These are phyloP conservation scores for Fistulifera solaris DNA, from an alignment of 108 stramenopile genomes.

Conservation along the genomic window DNA sequence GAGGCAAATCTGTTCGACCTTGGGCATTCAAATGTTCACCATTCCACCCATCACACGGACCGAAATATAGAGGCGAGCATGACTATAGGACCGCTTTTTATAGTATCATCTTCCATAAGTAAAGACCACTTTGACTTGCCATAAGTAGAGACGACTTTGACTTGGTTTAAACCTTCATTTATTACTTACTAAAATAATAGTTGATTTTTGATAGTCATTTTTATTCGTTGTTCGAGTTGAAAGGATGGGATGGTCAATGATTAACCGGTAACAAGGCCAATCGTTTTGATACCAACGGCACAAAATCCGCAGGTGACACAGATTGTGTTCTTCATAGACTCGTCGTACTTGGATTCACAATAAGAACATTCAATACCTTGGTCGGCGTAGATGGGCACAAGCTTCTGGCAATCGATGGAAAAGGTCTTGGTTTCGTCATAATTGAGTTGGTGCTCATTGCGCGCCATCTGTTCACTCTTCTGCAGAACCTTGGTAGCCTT, in stretches of 20 bases:
- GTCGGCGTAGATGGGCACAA: conserved; percentile 88
- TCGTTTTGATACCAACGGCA: conserved; percentile 85
- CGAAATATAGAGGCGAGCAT: too few relatives aligned
- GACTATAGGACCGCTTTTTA: too few relatives aligned
- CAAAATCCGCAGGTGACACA: conserved; percentile 86
- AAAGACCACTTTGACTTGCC: too few relatives aligned
- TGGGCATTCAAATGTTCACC: too few relatives aligned
- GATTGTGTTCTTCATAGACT: conserved; percentile 49
- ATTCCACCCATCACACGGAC: too few relatives aligned
- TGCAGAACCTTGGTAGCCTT: conserved; percentile 96
- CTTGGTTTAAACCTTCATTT: too few relatives aligned
- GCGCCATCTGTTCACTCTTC: conserved; percentile 95
- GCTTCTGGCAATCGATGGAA: conserved; percentile 78
- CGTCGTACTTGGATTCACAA: conserved; percentile 78
- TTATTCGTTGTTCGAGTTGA: too few relatives aligned
- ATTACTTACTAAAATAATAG: too few relatives aligned
- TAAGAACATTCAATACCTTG: conserved; percentile 75
- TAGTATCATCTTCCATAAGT: too few relatives aligned
- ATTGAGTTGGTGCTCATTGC: conserved; percentile 92
- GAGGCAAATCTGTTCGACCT: too few relatives aligned
- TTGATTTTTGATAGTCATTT: too few relatives aligned
- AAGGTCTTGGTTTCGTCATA: conserved; percentile 95
- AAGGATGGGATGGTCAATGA: background rate
- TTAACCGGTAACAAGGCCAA: conserved; percentile 78
- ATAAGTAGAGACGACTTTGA: too few relatives aligned